Evolutionary conservation across 106 monocot species (phyloP).

Genomic region (Dendrobium officinale): DNA sequence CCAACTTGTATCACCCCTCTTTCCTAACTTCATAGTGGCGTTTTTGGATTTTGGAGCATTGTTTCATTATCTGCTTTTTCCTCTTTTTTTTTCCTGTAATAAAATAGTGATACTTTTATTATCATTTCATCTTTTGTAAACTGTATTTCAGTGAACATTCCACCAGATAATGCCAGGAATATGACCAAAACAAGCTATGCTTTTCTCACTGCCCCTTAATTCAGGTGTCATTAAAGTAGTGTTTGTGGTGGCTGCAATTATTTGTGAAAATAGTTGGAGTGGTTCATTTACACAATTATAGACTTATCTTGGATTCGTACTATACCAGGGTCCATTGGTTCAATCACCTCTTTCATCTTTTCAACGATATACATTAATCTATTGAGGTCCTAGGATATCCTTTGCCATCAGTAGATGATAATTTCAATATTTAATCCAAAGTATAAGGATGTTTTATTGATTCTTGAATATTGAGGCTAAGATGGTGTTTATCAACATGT

Average conservation of each 20-base stretch:
- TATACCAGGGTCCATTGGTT: too few species aligned
- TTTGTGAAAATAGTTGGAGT: not conserved
- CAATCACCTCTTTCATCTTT: too few species aligned
- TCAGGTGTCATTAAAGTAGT: not conserved
- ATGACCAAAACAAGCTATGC: not conserved
- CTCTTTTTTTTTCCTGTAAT: not conserved
- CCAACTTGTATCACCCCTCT: not conserved
- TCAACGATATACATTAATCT: too few species aligned
- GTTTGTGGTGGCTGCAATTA: not conserved
- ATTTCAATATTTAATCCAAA: too few species aligned
- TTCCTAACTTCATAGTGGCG: not conserved
- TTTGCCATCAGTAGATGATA: too few species aligned
- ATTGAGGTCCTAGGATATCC: too few species aligned
- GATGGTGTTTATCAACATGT: too few species aligned
- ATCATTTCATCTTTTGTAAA: not conserved
- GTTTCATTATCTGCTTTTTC: not conserved
- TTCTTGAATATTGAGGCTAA: too few species aligned
- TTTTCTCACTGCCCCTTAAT: not conserved
- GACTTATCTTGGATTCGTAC: too few species aligned
- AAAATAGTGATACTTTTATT: not conserved
- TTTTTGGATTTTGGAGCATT: not conserved
- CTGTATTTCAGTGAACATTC: not conserved
- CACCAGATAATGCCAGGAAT: not conserved
- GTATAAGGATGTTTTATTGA: too few species aligned
- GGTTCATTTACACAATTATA: too few species aligned